Percentiles rank a stretch among this genome's conserved stretches.
phyloP scores from a whole-genome alignment of 345 rosid species.

The Lepidium aucheri region DNA sequence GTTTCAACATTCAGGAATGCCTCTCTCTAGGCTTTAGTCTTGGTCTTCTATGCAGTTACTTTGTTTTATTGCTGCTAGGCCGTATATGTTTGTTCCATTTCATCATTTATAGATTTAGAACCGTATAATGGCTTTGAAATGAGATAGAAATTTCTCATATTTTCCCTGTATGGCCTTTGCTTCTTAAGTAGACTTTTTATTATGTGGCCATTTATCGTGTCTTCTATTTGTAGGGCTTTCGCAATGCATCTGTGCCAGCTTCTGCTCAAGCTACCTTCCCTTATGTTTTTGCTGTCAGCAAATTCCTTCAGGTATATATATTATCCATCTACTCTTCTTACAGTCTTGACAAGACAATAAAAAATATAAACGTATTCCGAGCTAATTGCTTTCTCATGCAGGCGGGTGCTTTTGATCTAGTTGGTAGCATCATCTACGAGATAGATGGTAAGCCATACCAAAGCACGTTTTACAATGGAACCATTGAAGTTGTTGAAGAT shows the following conservation, averaged over 20 bases:
- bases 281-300: constrained; percentile 72
- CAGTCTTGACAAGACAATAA: neutral
- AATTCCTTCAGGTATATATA: constrained; percentile 65
- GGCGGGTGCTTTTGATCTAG: constrained; percentile 92
- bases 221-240: constrained; percentile 49
- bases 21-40: neutral
- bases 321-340: neutral
- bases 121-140: neutral
- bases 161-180: neutral
- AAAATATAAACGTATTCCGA: neutral
- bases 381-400: constrained; percentile 12
- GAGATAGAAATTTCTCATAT: neutral
- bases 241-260: constrained; percentile 66
- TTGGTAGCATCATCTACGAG: constrained; percentile 69
- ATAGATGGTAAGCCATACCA: constrained; percentile 73
- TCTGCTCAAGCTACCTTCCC: constrained; percentile 83
- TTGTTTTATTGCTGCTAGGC: neutral
- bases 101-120: neutral
- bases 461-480: constrained; percentile 70
- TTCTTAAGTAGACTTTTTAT: neutral
- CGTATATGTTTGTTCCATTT: neutral
- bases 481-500: constrained; percentile 83
- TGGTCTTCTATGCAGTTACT: neutral
- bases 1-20: neutral
- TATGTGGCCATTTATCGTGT: neutral